Percentiles rank a stretch among this genome's conserved stretches.
Evolutionary conservation across 176 grass and related monocot genomes (phyloP).

Genomic region (Avena sativa): DNA sequence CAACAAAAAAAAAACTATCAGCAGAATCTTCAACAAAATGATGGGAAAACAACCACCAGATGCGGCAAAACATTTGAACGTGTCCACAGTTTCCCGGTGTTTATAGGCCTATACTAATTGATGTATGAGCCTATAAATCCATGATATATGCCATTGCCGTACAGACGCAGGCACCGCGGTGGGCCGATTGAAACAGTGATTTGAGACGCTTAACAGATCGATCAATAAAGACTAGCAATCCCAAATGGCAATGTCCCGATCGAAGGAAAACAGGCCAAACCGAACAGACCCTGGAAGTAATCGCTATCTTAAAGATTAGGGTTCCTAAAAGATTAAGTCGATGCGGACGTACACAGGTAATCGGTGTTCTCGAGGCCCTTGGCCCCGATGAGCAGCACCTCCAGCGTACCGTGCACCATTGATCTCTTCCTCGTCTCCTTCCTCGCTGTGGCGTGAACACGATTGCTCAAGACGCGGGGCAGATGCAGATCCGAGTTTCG

Average conservation of each 20-base stretch:
- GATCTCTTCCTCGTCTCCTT: background rate
- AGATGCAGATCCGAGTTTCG: conserved; percentile 28
- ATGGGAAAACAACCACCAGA: background rate
- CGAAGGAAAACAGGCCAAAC: background rate
- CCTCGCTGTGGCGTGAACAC: conserved; percentile 19
- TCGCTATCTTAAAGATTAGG: background rate
- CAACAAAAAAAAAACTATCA: background rate
- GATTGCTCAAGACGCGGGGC: background rate
- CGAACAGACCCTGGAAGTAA: background rate
- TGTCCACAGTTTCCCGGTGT: background rate
- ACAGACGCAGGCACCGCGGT: background rate
- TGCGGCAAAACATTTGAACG: background rate
- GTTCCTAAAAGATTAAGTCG: background rate
- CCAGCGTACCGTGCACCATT: conserved; percentile 75
- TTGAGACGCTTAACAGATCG: background rate
- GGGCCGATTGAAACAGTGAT: background rate
- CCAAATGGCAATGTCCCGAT: background rate
- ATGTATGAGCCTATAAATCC: background rate
- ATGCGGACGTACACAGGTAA: conserved; percentile 54
- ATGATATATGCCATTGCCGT: background rate
- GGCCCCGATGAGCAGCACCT: conserved; percentile 74
- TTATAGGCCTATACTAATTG: background rate
- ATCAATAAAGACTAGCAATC: conserved; percentile 8
- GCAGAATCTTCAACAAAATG: background rate
- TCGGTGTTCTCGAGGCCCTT: conserved; percentile 85